Evolutionary conservation across 805 yeast genomes (phyloP).

Genomic region (Yarrowia sp.): DNA sequence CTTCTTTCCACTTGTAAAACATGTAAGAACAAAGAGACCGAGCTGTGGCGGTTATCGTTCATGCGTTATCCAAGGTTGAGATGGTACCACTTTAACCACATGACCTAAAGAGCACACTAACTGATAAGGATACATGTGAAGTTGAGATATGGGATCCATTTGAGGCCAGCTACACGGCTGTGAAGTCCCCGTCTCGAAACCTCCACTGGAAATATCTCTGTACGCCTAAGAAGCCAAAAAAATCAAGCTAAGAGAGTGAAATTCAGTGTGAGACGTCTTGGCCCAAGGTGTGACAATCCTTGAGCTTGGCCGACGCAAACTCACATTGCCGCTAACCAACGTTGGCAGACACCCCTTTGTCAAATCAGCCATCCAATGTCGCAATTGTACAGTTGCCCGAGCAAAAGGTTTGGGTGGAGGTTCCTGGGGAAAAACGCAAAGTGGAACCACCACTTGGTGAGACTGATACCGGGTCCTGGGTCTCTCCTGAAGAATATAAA

Average conservation of each 20-base stretch:
- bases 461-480: background rate
- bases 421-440: constrained; percentile 19
- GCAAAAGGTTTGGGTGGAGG: constrained; percentile 28
- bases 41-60: constrained; percentile 20
- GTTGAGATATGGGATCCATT: background rate
- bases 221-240: background rate
- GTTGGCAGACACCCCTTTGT: background rate
- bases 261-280: constrained; percentile 1
- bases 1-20: background rate
- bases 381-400: constrained; percentile 2
- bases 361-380: constrained; percentile 21
- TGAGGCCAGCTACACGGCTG: background rate
- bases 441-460: background rate
- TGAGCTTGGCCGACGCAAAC: constrained; percentile 36
- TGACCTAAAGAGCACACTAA: background rate
- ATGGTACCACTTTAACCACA: constrained; percentile 17
- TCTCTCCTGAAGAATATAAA: constrained; percentile 17
- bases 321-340: constrained; percentile 29
- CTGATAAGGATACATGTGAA: background rate
- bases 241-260: background rate
- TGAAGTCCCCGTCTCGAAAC: background rate
- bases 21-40: constrained; percentile 2
- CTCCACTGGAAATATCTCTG: background rate
- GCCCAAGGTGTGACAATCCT: background rate
- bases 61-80: constrained; percentile 24